Evolutionary conservation across 2,329 filamentous ascomycete genomes (phyloP).

Genomic region (Colletotrichum camelliae): DNA sequence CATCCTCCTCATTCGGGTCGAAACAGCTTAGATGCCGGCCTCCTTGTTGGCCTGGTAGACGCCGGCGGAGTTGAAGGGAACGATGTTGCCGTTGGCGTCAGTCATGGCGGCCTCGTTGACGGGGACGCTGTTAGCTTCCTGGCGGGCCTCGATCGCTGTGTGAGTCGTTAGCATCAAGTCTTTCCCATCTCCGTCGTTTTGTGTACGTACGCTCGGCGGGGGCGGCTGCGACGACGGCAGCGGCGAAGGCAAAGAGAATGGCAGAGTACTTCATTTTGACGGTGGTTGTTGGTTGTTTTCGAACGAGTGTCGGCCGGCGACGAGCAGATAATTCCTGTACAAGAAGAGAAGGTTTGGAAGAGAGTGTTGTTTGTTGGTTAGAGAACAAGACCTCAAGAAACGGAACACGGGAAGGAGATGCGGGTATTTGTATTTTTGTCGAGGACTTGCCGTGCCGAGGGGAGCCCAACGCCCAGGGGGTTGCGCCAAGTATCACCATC

Average conservation of each 20-base stretch:
- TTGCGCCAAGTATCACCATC: conserved; percentile 17
- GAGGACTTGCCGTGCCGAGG: neutral
- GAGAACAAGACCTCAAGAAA: conserved; percentile 4
- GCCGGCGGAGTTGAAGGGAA: conserved; percentile 47
- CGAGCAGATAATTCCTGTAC: conserved; percentile 41
- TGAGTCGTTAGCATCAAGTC: conserved; percentile 5
- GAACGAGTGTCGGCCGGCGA: conserved; percentile 58
- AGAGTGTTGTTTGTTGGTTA: conserved; percentile 11
- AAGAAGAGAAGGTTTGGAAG: conserved; percentile 26
- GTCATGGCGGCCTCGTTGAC: conserved; percentile 52
- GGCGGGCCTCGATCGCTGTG: conserved; percentile 38
- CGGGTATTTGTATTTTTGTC: conserved; percentile 30
- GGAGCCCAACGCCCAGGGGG: neutral
- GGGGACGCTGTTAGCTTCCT: conserved; percentile 30
- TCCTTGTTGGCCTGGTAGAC: conserved; percentile 47
- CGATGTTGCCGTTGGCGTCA: conserved; percentile 46
- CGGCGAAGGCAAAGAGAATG: conserved; percentile 51
- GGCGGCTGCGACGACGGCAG: conserved; percentile 49
- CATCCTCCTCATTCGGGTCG: neutral
- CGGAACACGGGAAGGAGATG: conserved; percentile 14
- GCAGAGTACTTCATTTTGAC: conserved; percentile 61
- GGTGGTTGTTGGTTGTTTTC: conserved; percentile 25
- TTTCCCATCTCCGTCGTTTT: neutral
- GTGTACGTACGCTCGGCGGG: conserved; percentile 17
- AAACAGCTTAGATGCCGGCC: conserved; percentile 36